Evolutionary conservation across 2,329 filamentous ascomycete species (phyloP).

Genomic region (Trichoderma sp.): DNA sequence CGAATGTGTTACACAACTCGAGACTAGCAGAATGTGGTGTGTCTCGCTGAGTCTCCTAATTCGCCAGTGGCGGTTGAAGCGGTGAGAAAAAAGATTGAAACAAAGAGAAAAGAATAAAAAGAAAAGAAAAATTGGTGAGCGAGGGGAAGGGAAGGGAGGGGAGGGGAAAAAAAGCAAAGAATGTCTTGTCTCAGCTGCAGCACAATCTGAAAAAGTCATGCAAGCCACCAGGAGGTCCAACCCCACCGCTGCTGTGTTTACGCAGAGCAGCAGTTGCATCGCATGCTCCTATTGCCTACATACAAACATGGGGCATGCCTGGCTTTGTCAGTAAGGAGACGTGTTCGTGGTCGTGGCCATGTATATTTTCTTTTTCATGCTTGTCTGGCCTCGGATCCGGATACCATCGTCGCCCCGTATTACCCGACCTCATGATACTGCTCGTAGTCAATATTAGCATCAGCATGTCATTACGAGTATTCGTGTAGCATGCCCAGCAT

Average conservation of each 20-base stretch:
- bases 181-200: slow-evolving; percentile 24
- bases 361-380: not conserved
- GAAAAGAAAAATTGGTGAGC: not conserved
- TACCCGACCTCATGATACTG: not conserved
- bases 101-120: not conserved
- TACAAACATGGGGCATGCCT: not conserved
- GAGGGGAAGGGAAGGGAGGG: not conserved
- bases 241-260: slow-evolving; percentile 9
- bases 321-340: not conserved
- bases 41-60: not conserved
- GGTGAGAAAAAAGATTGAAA: not conserved
- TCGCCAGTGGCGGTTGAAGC: slow-evolving; percentile 5
- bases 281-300: slow-evolving; percentile 13
- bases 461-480: not conserved
- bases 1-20: not conserved
- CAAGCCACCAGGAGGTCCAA: slow-evolving; percentile 17
- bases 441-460: not conserved
- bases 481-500: not conserved
- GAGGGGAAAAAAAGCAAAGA: not conserved
- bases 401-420: not conserved
- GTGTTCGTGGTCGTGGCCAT: not conserved
- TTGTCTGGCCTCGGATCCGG: slow-evolving; percentile 1
- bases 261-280: slow-evolving; percentile 11
- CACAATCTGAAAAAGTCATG: slow-evolving; percentile 10
- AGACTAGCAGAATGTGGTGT: not conserved